Conservation (phyloP, 2,329 filamentous ascomycete species). For the Cladosporium oxysporum region DNA sequence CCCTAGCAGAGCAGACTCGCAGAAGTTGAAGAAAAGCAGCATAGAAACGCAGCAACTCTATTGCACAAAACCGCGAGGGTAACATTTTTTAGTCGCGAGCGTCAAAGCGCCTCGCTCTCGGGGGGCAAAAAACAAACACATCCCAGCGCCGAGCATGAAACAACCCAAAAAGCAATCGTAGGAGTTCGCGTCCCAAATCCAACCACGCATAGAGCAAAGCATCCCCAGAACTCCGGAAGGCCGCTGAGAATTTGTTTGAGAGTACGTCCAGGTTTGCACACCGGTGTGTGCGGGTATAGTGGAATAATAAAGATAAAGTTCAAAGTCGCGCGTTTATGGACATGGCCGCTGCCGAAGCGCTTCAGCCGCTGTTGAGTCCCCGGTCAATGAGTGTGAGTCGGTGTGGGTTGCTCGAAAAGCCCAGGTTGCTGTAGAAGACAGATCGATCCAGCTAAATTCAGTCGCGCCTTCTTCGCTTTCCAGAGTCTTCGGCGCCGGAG, state of each 20-base stretch:
- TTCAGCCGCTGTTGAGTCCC: background rate
- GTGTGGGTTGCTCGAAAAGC: background rate
- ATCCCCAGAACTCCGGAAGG: background rate
- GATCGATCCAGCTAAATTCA: background rate
- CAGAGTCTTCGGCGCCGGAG: slow-evolving; percentile 61
- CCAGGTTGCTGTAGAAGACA: background rate
- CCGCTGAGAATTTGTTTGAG: slow-evolving; percentile 8
- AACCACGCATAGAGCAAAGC: background rate
- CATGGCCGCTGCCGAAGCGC: background rate
- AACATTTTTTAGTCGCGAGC: background rate
- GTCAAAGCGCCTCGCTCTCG: background rate
- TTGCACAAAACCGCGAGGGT: slow-evolving; percentile 9
- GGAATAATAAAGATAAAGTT: slow-evolving; percentile 14
- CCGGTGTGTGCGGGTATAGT: slow-evolving; percentile 10
- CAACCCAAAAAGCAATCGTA: background rate
- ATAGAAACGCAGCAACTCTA: slow-evolving; percentile 5
- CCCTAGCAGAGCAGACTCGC: background rate
- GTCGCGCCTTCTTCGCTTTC: slow-evolving; percentile 34
- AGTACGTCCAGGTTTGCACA: slow-evolving; percentile 17
- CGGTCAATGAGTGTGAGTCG: background rate
- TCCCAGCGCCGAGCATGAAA: slow-evolving; percentile 4
- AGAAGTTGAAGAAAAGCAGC: background rate
- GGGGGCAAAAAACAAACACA: background rate
- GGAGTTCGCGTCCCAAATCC: background rate
- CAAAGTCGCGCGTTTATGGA: background rate